phyloP scores from a whole-genome alignment of 352 stramenopile species.

The Phytophthora colocasiae region DNA sequence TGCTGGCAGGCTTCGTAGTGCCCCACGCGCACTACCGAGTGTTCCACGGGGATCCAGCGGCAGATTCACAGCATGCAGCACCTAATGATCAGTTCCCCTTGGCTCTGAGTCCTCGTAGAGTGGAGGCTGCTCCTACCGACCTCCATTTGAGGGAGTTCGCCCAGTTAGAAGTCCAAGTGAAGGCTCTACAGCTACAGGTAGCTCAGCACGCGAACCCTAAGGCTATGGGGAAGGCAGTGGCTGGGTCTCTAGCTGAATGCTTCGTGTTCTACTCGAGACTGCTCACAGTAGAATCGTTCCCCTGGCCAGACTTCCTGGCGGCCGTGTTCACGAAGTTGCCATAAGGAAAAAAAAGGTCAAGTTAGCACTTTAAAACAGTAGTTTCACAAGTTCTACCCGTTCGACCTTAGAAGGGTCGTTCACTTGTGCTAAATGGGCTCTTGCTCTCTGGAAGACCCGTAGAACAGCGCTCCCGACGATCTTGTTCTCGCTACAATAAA shows the following conservation, averaged over 20 bases:
- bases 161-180: slow-evolving; percentile 67
- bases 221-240: slow-evolving; percentile 20
- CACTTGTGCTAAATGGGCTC: slow-evolving; percentile 55
- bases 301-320: slow-evolving; percentile 70
- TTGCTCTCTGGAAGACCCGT: slow-evolving; percentile 45
- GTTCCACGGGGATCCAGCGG: slow-evolving; percentile 54
- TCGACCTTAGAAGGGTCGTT: slow-evolving; percentile 57
- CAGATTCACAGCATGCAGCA: slow-evolving; percentile 39
- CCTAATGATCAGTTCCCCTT: slow-evolving; percentile 43
- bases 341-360: neutral
- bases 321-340: slow-evolving; percentile 60
- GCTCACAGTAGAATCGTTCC: slow-evolving; percentile 62
- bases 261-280: slow-evolving; percentile 62
- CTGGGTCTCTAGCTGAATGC: slow-evolving; percentile 49
- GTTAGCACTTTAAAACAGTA: slow-evolving; percentile 3
- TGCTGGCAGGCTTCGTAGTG: slow-evolving; percentile 55
- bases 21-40: slow-evolving; percentile 64
- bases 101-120: slow-evolving; percentile 14
- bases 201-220: slow-evolving; percentile 14
- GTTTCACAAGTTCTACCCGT: neutral
- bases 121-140: slow-evolving; percentile 40
- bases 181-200: slow-evolving; percentile 52
- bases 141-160: slow-evolving; percentile 64
- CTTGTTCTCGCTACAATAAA: slow-evolving; percentile 41
- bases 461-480: slow-evolving; percentile 51